These are phyloP conservation scores for Rheum nobile DNA, from an alignment of 148 eudicot genomes.

Conservation along the genomic window DNA sequence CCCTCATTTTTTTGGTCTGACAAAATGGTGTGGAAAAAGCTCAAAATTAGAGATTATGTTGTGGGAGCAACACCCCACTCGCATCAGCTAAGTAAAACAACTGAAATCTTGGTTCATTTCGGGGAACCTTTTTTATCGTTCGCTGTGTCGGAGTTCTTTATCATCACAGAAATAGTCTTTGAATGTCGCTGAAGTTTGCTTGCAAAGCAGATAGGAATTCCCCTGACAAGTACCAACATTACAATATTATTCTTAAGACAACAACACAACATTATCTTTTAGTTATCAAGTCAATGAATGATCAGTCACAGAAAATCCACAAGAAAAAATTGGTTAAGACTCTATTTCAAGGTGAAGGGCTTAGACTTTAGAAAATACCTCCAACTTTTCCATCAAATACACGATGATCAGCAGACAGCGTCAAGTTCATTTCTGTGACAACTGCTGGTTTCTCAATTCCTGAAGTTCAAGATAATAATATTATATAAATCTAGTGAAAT, in stretches of 20 bases:
- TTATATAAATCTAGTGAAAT: not conserved
- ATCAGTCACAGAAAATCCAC: not conserved
- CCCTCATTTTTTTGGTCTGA: not conserved
- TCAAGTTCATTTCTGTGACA: constrained; percentile 76
- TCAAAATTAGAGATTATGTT: not conserved
- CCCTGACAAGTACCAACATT: constrained; percentile 31
- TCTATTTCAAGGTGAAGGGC: not conserved
- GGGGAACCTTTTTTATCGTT: not conserved
- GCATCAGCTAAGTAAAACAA: not conserved
- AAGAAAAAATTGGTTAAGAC: not conserved
- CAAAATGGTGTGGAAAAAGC: not conserved
- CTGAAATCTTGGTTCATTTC: not conserved
- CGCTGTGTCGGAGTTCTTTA: not conserved
- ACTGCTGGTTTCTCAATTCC: constrained; percentile 64
- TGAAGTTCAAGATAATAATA: constrained; percentile 14
- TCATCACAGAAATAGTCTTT: constrained; percentile 49
- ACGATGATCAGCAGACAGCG: constrained; percentile 95
- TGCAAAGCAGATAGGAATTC: constrained; percentile 49
- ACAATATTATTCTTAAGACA: not conserved
- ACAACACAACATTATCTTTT: too few species aligned
- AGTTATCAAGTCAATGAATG: not conserved
- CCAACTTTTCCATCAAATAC: constrained; percentile 92
- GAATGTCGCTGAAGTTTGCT: constrained; percentile 60
- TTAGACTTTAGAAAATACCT: constrained; percentile 43
- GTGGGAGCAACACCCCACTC: not conserved